Evolutionary conservation across 208 protist species (phyloP).

Genomic region (Acanthamoeba lenticulata): DNA sequence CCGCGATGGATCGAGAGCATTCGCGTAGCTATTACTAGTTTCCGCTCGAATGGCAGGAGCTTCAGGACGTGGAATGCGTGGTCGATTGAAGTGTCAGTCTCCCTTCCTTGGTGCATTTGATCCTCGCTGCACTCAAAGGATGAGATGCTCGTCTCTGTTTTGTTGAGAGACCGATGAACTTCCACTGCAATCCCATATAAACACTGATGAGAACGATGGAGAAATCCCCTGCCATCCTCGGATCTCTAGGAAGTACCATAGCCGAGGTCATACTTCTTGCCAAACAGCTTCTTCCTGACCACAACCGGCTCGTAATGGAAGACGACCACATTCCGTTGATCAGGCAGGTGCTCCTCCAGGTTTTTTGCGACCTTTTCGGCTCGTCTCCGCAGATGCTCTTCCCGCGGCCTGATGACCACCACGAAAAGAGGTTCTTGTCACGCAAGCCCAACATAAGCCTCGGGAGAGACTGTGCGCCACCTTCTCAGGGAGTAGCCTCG

Average conservation of each 20-base stretch:
- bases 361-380: not conserved
- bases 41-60: not conserved
- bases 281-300: slow-evolving; percentile 4
- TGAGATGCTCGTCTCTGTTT: not conserved
- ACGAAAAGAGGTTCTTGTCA: too few species aligned
- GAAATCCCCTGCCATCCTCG: too few species aligned
- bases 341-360: slow-evolving; percentile 18
- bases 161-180: not conserved
- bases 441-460: too few species aligned
- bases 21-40: not conserved
- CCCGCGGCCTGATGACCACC: not conserved
- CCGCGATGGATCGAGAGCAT: too few species aligned
- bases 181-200: not conserved
- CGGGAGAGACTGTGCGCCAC: too few species aligned
- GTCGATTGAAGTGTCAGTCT: not conserved
- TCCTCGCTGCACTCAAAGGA: not conserved
- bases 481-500: too few species aligned
- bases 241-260: too few species aligned
- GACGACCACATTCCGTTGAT: not conserved
- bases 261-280: slow-evolving; percentile 16
- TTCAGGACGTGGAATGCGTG: slow-evolving; percentile 31
- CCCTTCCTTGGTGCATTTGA: not conserved
- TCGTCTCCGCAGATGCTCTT: not conserved
- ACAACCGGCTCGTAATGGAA: not conserved
- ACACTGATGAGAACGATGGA: not conserved